Base-by-base conservation (phyloP, 2,329 filamentous ascomycete species). In the Biscogniauxia mediterranea region DNA sequence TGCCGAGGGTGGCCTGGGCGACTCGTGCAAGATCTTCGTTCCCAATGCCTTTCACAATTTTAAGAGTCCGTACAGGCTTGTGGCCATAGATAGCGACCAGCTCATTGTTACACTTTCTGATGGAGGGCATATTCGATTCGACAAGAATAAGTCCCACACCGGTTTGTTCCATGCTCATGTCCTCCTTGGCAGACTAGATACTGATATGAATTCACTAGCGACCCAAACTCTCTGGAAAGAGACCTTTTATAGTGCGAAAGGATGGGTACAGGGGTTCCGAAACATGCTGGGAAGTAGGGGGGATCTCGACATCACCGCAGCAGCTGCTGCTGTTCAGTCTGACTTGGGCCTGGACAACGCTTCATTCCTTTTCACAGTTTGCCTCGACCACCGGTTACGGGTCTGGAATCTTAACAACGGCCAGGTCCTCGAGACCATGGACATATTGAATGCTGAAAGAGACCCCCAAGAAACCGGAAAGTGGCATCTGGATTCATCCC, bases 381-480 rank as follows among this genome's bases (percentile, higher is more conserved):
- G 91, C 65, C 80, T 99, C 62, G 93, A 99, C 69, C 93, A 99
- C 73, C 89, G 88, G 11, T 79, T 99, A 72, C 89, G 93, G 70
- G 88, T 95, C 49, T 98, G 95, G 94, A 95, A 96, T 71, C 81
- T 94, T 32, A 81, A 85, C n/a, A 91, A 86, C 49, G 93, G 93
- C 54, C 90, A 89, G 72, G 85, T 96, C 58, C 85, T 91, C 5
- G 86, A 87, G 59, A 88, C 89, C 5, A 87, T 87, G 67, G 94
- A 99, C 75, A 81, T 99, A 32, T 76, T 98, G 17, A 87, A 89
- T 67, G 83, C 88, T 20, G 79, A 84, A 32, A 77, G 85, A 57
- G 85, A 89, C 56, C 82, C 87, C 0, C 86, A 91, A 55, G 90
- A 93, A 58, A 77, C 84, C 21, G 82, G 84, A n/a, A 89, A 89